Evolutionary conservation across 2,329 filamentous ascomycete genomes (phyloP), one percentile per base, ranked within the genome.

Genomic region (Chaetomium olivaceum): DNA sequence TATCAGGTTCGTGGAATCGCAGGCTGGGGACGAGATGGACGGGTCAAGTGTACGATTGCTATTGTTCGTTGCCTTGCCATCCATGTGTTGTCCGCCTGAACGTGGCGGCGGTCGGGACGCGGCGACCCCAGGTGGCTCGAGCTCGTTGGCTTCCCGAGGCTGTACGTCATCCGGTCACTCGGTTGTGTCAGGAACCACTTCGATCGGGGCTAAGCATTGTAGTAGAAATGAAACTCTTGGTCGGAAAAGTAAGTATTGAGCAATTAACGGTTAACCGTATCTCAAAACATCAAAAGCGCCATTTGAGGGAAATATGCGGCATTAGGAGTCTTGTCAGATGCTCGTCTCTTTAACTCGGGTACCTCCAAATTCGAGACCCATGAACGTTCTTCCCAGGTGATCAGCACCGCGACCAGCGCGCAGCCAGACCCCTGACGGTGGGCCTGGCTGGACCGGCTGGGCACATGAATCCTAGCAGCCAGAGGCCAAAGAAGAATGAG

Each of bases 161-260:
- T 58, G 68, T 70, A 70, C 67, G 68, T 70, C 68, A 70, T 70
- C 62, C 39, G 51, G 43, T 52, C 51, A 61, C 52, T 64, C 51
- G 59, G 29, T 57, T 25, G 60, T 63, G 57, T 29, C 60, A 33
- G 61, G 48, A 56, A 66, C 64, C 50, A n/a, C 61, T 43, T 52
- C 23, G 8, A 39, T 27, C 48, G 14, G 31, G n/a, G 23, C 36
- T 23, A 29, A 46, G 7, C 11, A 27, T 36, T 57, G 52, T 4
- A 23, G 16, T 43, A 43, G 5, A 5, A 29, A 23, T 7, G 4
- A 21, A 9, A 31, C 27, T 21, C 29, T 33, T 31, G 27, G 52
- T n/a, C 19, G 7, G 39, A 12, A 48, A 23, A 48, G n/a, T 6
- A 48, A n/a, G 16, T 43, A 43, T 43, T 7, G 16, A 43, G 14